Percentiles rank a stretch among this genome's conserved stretches.
Conservation (phyloP, 768 basidiomycete species). For the Daedaleopsis nitida region DNA sequence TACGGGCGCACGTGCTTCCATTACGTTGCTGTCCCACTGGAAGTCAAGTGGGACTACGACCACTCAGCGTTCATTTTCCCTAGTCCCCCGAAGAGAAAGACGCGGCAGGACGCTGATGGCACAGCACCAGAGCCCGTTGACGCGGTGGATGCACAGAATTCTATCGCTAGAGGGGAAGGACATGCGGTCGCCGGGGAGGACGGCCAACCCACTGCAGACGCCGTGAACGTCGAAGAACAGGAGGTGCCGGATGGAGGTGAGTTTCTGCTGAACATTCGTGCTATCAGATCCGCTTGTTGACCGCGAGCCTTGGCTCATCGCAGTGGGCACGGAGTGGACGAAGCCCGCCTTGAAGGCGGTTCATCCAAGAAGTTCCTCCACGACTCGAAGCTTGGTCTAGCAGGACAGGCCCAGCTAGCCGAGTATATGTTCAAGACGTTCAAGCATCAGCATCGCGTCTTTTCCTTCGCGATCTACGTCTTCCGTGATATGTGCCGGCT, state of each 20-base stretch:
- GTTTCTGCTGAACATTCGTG: too few species aligned
- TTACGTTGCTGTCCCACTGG: not conserved
- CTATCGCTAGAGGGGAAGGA: too few species aligned
- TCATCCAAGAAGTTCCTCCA: not conserved
- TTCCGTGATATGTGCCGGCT: not conserved
- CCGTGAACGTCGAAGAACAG: too few species aligned
- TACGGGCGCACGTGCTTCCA: not conserved
- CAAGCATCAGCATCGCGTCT: conserved; percentile 5
- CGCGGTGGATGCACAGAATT: not conserved
- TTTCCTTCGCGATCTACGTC: conserved; percentile 2
- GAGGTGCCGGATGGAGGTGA: too few species aligned
- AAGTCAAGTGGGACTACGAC: not conserved
- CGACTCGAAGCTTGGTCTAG: not conserved
- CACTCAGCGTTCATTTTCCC: not conserved
- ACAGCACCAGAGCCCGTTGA: not conserved
- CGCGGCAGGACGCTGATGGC: not conserved
- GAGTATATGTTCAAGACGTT: conserved; percentile 1
- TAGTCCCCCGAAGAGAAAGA: too few species aligned
- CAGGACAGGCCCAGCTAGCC: not conserved
- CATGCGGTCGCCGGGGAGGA: too few species aligned
- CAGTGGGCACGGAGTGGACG: too few species aligned
- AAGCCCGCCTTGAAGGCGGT: too few species aligned
- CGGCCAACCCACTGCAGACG: too few species aligned
- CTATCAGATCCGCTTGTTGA: too few species aligned
- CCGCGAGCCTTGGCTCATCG: too few species aligned